These are phyloP conservation scores for Coemansia umbellata DNA, from an alignment of 192 early-diverging fungal genomes.

Conservation along the genomic window DNA sequence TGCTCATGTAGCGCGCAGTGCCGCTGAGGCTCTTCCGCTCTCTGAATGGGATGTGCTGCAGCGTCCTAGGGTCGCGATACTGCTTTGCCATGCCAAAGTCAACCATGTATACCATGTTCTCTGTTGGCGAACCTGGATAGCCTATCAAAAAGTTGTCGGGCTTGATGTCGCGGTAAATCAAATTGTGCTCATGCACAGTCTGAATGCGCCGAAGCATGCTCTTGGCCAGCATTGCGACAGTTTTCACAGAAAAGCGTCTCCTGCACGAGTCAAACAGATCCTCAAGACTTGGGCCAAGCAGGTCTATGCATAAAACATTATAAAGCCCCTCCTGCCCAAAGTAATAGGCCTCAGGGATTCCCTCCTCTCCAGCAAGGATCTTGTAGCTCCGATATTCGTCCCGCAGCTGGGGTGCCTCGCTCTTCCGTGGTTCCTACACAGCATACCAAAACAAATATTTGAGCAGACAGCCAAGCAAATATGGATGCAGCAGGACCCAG, in stretches of 20 bases:
- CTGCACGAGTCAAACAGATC: slow-evolving; percentile 96
- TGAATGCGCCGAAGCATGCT: slow-evolving; percentile 88
- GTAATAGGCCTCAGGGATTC: slow-evolving; percentile 89
- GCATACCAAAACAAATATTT: not conserved
- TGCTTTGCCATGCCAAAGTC: slow-evolving; percentile 99
- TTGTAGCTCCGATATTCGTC: slow-evolving; percentile 97
- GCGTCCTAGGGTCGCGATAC: slow-evolving; percentile 94
- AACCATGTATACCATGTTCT: slow-evolving; percentile 79
- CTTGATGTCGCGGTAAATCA: slow-evolving; percentile 98
- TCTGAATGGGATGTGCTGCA: slow-evolving; percentile 95
- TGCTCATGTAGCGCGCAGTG: slow-evolving; percentile 97
- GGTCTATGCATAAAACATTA: slow-evolving; percentile 91
- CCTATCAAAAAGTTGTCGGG: slow-evolving; percentile 98
- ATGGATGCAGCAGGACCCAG: not conserved
- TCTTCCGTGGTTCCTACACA: slow-evolving; percentile 81
- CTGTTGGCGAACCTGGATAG: slow-evolving; percentile 57
- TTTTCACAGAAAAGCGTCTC: slow-evolving; percentile 88
- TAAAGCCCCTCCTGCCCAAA: slow-evolving; percentile 97
- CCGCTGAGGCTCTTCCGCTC: slow-evolving; percentile 93
- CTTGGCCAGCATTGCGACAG: slow-evolving; percentile 94
- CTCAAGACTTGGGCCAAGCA: slow-evolving; percentile 90
- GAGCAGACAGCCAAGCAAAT: not conserved
- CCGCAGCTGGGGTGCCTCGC: slow-evolving; percentile 92
- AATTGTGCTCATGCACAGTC: slow-evolving; percentile 89
- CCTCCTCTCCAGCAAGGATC: slow-evolving; percentile 78